phyloP scores from a whole-genome alignment of 371 early-diverging fungal species.

The Mortierella sp. region DNA sequence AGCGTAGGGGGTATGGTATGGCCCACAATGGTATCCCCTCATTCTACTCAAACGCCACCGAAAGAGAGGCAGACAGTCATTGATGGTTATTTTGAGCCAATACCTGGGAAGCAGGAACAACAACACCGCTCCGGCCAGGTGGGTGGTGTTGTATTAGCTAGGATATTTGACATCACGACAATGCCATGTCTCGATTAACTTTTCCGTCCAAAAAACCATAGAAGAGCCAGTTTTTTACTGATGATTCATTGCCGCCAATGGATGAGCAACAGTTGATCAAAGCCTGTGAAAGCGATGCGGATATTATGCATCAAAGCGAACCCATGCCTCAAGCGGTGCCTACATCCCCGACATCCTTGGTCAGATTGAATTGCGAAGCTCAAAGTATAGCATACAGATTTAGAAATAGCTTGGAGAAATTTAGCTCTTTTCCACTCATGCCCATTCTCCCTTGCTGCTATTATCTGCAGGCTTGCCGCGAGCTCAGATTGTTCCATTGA shows the following conservation, averaged over 20 bases:
- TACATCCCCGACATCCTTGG: constrained; percentile 2
- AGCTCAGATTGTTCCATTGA: background rate
- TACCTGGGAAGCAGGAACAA: background rate
- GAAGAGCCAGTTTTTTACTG: constrained; percentile 8
- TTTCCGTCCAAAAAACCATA: background rate
- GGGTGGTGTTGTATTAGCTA: background rate
- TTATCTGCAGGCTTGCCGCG: background rate
- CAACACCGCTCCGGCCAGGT: background rate
- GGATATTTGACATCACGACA: background rate
- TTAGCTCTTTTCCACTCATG: background rate
- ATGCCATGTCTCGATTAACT: background rate
- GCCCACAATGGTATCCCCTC: background rate
- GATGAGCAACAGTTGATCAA: background rate
- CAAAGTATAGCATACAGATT: background rate
- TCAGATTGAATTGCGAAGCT: background rate
- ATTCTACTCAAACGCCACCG: background rate
- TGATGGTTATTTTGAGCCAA: constrained; percentile 22
- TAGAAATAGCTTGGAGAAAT: background rate
- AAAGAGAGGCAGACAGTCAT: constrained; percentile 20
- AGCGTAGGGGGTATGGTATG: background rate
- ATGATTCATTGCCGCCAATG: background rate
- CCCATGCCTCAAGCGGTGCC: constrained; percentile 13
- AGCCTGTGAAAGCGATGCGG: background rate
- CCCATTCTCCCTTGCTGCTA: too few species aligned
- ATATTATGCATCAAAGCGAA: background rate